Conservation (phyloP, 805 yeast species). For the Wickerhamomyces pijperi region DNA sequence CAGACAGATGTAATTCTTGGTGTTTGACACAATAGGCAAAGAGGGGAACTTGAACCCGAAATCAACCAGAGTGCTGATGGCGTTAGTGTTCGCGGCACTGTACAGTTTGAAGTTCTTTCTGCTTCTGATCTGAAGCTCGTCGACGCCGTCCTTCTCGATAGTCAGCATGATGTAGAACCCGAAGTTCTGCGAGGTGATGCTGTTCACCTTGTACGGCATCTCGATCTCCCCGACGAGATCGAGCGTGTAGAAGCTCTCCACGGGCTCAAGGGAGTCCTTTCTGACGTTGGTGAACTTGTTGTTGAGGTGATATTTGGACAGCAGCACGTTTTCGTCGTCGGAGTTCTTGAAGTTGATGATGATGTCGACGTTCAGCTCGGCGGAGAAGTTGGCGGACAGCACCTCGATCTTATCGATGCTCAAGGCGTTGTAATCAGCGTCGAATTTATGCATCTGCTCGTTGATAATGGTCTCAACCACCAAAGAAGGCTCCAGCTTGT, state of each 20-base stretch:
- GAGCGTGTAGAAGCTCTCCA: conserved; percentile 13
- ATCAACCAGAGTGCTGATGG: conserved; percentile 35
- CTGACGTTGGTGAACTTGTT: conserved; percentile 14
- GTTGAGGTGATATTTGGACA: conserved; percentile 15
- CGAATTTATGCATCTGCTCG: conserved; percentile 17
- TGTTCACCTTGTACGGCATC: conserved; percentile 17
- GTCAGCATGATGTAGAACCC: conserved; percentile 30
- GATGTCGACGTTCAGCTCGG: conserved; percentile 33
- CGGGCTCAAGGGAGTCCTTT: conserved; percentile 5
- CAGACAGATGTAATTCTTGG: conserved; percentile 27
- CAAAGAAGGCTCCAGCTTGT: conserved; percentile 27
- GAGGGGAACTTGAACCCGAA: conserved; percentile 41
- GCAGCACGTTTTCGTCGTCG: conserved; percentile 10
- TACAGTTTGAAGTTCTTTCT: conserved; percentile 21
- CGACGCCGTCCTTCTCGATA: conserved; percentile 27
- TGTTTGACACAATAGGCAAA: conserved; percentile 12
- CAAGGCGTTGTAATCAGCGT: conserved; percentile 19
- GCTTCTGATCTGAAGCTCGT: conserved; percentile 30
- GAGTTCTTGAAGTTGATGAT: conserved; percentile 27
- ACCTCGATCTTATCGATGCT: conserved; percentile 27
- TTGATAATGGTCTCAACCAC: conserved; percentile 21
- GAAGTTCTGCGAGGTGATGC: conserved; percentile 23
- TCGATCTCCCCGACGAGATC: conserved; percentile 13
- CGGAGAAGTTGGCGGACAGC: conserved; percentile 32
- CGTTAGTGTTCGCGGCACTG: conserved; percentile 17